Base-by-base conservation (phyloP, 2,329 filamentous ascomycete species). In the Parasarocladium wereldwijsianum region DNA sequence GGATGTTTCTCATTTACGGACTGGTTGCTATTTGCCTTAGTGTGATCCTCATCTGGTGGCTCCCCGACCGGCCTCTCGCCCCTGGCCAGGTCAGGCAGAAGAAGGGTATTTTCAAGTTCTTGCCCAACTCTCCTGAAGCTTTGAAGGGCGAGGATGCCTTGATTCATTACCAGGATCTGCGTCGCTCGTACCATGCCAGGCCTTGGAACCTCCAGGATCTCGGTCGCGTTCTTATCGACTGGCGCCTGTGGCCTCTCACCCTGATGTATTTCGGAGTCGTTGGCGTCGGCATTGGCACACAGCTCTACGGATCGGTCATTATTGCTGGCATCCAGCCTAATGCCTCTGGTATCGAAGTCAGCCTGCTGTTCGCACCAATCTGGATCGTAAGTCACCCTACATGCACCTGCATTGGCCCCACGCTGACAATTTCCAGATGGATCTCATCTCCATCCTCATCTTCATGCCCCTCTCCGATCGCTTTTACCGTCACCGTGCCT, bases 241-340 rank as follows among this genome's bases (percentile, higher is more conserved):
- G 84, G 85, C 71, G 84, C 3, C 62, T 93, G 12, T 93, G 83
- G 79, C 85, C 85, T 2, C 54, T 93, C 40, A 66, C 77, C 2
- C 47, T 93, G 31, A 93, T 93, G 85, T 93, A 93, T 55, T 93
- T 93, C 55, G 85, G 85, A 13, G 85, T 93, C 3, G 85, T 93
- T 2, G 85, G 85, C 14, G 85, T 93, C 3, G 85, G 85, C 7
- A 93, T 93, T 37, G 85, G 84, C 25, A 85, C 83, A 1, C 84
- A 93, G 54, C 71, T 81, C 26, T 93, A 93, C 46, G 82, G 79
- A 18, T 87, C 77, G 3, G 72, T 93, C 39, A 93, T 93, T 43
- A 90, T 93, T 43, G 65, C 70, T 11, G 70, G 74, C 8, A 90
- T 90, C 45, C 74, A 86, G 46, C 71, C 81, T 1, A 56, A 57